Base-by-base conservation (phyloP, 371 early-diverging fungal genomes). In the Lichtheimia hyalospora region DNA sequence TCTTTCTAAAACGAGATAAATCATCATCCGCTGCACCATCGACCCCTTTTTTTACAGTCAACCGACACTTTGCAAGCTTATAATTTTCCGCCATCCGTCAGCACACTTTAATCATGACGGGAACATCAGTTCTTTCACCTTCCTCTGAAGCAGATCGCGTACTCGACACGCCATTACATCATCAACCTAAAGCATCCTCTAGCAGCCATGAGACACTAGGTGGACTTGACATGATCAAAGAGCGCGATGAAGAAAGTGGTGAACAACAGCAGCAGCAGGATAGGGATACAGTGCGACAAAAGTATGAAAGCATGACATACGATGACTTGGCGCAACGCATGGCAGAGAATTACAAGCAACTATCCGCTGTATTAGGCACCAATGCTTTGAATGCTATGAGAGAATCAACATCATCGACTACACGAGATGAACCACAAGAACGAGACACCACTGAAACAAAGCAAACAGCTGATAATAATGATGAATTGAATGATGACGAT, bases 281-380 rank as follows among this genome's bases (percentile, higher is more conserved):
- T 13, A 12, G 24, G 6, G 51, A 62, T 28, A 20, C 60, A 27
- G 46, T 68, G 21, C 67, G 61, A 27, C 68, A 70, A 42, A 62
- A 75, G n/a, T 75, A 75, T 57, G 76, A 79, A 56, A 68, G 68
- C 42, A 75, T 79, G 76, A 63, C 76, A 16, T 75, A 71, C 63
- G 76, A 75, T 27, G 79, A 79, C 61, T 69, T 79, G 55, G 68
- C 79, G 39, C 61, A 67, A 43, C 67, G 64, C 6, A 68, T 79
- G 66, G 74, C 74, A 41, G 79, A 79, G 52, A 79, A 62, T 42
- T 71, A 74, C 52, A 66, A 69, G 25, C 74, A 75, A 54, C 57
- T 79, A 10, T 67, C 72, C 10, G 70, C 67, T 41, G 69, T 78
- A 63, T 57, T 78, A 23, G 64, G 68, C 34, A 61, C 54, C 15